phyloP scores from a whole-genome alignment of 2,329 filamentous ascomycete species.

The Calycina marina region DNA sequence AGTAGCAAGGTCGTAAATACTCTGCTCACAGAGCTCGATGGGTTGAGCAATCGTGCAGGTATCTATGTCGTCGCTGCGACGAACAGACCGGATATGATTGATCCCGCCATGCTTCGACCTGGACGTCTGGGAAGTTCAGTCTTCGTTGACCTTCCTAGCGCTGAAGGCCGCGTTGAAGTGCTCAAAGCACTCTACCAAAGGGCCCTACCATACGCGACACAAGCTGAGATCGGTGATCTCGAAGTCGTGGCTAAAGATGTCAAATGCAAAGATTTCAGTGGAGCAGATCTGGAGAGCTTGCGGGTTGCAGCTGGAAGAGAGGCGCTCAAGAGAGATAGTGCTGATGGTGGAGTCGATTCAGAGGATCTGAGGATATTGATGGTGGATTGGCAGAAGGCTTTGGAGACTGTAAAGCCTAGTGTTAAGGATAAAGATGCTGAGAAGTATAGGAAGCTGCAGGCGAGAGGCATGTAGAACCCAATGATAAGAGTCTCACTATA shows the following conservation, averaged over 20 bases:
- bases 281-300: conserved; percentile 46
- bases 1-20: conserved; percentile 88
- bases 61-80: conserved; percentile 94
- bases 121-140: conserved; percentile 79
- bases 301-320: conserved; percentile 23
- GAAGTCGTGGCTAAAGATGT: conserved; percentile 49
- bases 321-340: conserved; percentile 19
- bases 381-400: conserved; percentile 22
- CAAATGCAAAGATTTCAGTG: conserved; percentile 64
- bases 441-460: conserved; percentile 23
- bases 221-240: conserved; percentile 39
- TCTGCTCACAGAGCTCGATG: conserved; percentile 85
- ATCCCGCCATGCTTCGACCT: conserved; percentile 84
- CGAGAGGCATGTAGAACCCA: conserved; percentile 24
- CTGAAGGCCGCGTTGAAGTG: conserved; percentile 73
- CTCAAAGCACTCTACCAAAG: conserved; percentile 50
- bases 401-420: conserved; percentile 21
- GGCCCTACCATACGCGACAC: conserved; percentile 33
- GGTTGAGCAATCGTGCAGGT: conserved; percentile 61
- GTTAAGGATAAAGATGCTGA: conserved; percentile 24
- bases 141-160: conserved; percentile 73
- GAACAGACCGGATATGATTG: conserved; percentile 92
- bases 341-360: not conserved
- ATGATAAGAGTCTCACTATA: too few relatives aligned
- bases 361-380: conserved; percentile 12